These are phyloP conservation scores for Kazachstania sp. DNA, from an alignment of 1,139 yeast genomes.

Conservation along the genomic window DNA sequence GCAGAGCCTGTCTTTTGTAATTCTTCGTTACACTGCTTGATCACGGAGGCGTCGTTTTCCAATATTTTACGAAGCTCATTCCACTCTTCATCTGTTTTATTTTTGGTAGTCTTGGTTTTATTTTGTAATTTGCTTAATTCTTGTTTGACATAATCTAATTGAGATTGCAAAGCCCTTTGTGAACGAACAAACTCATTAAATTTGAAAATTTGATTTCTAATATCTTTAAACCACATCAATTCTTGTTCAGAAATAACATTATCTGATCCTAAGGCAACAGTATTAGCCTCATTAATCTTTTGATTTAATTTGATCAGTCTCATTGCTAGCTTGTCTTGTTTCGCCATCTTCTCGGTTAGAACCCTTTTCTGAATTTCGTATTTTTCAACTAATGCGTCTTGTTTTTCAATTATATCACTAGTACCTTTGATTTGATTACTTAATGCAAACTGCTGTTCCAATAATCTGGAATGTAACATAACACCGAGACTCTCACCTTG, in stretches of 20 bases:
- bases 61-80: slow-evolving; percentile 20
- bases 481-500: slow-evolving; percentile 22
- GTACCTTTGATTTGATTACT: slow-evolving; percentile 33
- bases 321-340: slow-evolving; percentile 30
- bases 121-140: slow-evolving; percentile 8
- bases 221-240: slow-evolving; percentile 39
- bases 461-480: slow-evolving; percentile 28
- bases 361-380: slow-evolving; percentile 7
- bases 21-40: slow-evolving; percentile 21
- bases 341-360: slow-evolving; percentile 16
- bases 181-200: slow-evolving; percentile 29
- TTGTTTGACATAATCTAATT: slow-evolving; percentile 16
- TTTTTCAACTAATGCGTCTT: slow-evolving; percentile 4
- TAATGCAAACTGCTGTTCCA: slow-evolving; percentile 31
- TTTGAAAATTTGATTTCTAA: slow-evolving; percentile 29
- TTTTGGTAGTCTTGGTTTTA: background rate
- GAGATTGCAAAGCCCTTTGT: slow-evolving; percentile 17
- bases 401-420: slow-evolving; percentile 12
- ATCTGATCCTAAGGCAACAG: slow-evolving; percentile 16
- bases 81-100: slow-evolving; percentile 17
- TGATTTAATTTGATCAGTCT: slow-evolving; percentile 31
- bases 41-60: slow-evolving; percentile 18
- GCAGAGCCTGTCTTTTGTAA: slow-evolving; percentile 7
- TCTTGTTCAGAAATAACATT: slow-evolving; percentile 36
- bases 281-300: slow-evolving; percentile 20